Evolutionary conservation across 1,284 basidiomycete species (phyloP).

Genomic region (Gastroboletus turbinatus): DNA sequence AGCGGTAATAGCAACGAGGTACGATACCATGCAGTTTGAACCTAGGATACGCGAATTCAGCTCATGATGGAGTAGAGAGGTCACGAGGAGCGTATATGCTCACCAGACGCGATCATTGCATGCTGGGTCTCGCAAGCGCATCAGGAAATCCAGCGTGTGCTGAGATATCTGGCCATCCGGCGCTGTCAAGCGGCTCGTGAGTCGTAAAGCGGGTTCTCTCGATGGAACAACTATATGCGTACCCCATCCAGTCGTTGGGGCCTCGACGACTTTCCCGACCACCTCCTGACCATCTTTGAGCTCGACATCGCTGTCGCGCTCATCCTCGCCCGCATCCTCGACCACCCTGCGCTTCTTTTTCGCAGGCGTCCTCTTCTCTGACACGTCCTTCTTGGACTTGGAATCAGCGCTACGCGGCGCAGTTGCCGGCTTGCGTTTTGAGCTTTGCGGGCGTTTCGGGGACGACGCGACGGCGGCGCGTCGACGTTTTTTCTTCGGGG

Average conservation of each 20-base stretch:
- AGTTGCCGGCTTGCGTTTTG: neutral
- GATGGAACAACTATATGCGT: slow-evolving; percentile 20
- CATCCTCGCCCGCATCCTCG: slow-evolving; percentile 32
- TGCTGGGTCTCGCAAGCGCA: slow-evolving; percentile 66
- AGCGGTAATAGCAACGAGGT: neutral
- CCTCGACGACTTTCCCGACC: slow-evolving; percentile 67
- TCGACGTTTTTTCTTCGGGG: slow-evolving; percentile 21
- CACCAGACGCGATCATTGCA: slow-evolving; percentile 89
- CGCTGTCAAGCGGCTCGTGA: slow-evolving; percentile 44
- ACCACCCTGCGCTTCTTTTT: slow-evolving; percentile 24
- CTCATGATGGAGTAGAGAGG: neutral
- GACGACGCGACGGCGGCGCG: slow-evolving; percentile 10
- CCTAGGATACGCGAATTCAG: slow-evolving; percentile 41
- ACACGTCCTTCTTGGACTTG: slow-evolving; percentile 14
- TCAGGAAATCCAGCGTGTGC: slow-evolving; percentile 81
- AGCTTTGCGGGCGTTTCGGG: slow-evolving; percentile 7
- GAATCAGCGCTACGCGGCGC: slow-evolving; percentile 2
- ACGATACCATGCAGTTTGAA: slow-evolving; percentile 70
- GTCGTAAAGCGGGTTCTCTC: neutral
- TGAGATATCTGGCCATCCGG: slow-evolving; percentile 83
- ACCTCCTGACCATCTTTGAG: slow-evolving; percentile 69
- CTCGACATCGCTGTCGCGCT: slow-evolving; percentile 44
- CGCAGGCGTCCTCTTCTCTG: slow-evolving; percentile 13
- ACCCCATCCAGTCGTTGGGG: slow-evolving; percentile 82
- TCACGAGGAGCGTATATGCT: neutral